These are phyloP conservation scores for Simplicillium aogashimaense DNA, from an alignment of 2,329 filamentous ascomycete species.

Conservation along the genomic window DNA sequence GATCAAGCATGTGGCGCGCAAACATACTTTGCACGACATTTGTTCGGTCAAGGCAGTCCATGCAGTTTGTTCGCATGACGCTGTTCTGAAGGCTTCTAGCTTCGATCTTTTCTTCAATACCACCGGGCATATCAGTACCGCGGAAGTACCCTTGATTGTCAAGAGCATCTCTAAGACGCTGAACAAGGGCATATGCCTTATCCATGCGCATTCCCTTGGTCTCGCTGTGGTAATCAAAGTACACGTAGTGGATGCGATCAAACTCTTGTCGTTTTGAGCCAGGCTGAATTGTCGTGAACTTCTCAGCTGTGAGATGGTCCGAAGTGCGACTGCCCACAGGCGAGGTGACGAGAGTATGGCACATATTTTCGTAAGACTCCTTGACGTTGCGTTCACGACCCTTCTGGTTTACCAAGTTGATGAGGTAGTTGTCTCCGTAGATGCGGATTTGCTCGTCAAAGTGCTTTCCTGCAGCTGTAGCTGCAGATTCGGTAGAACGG, in stretches of 20 bases:
- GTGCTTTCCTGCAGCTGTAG: conserved; percentile 72
- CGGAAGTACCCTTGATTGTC: conserved; percentile 84
- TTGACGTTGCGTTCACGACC: conserved; percentile 86
- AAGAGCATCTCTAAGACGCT: conserved; percentile 69
- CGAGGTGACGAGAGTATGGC: conserved; percentile 62
- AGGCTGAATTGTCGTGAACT: conserved; percentile 69
- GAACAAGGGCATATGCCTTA: conserved; percentile 76
- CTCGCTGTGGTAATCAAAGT: conserved; percentile 98
- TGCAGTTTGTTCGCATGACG: conserved; percentile 95
- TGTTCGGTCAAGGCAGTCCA: conserved; percentile 96
- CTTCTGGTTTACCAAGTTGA: conserved; percentile 95
- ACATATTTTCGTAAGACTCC: conserved; percentile 85
- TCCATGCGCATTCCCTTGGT: conserved; percentile 94
- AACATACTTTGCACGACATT: conserved; percentile 98
- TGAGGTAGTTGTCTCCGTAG: conserved; percentile 94
- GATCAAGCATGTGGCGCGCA: conserved; percentile 77
- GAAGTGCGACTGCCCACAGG: conserved; percentile 56
- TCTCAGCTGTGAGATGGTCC: conserved; percentile 62
- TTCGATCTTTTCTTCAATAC: conserved; percentile 62
- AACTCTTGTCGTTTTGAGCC: conserved; percentile 50
- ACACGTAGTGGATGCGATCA: conserved; percentile 88
- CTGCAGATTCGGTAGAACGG: conserved; percentile 70
- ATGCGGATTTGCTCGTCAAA: conserved; percentile 88
- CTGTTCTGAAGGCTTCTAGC: conserved; percentile 73
- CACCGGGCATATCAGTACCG: conserved; percentile 73